A percentile compares a stretch with the other conserved stretches of the same genome.
Evolutionary conservation across 305 asterid genomes (phyloP).

Genomic region (Ruellia speciosa): DNA sequence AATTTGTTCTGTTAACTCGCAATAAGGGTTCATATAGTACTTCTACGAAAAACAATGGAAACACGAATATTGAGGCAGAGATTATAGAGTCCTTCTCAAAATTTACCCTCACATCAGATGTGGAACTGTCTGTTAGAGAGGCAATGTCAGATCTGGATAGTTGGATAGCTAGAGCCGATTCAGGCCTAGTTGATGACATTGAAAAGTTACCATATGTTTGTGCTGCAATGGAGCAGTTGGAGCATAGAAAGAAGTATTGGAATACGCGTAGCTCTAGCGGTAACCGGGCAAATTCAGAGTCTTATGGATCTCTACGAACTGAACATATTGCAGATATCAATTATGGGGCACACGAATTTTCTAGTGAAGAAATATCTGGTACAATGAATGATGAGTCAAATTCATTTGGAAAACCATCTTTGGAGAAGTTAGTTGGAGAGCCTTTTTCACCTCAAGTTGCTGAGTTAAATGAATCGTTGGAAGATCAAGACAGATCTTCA

Average conservation of each 20-base stretch:
- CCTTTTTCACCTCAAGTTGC: slow-evolving; percentile 31
- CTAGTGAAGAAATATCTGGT: slow-evolving; percentile 20
- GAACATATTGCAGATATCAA: slow-evolving; percentile 21
- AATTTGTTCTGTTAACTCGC: slow-evolving; percentile 71
- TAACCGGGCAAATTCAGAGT: slow-evolving; percentile 25
- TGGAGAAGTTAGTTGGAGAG: slow-evolving; percentile 27
- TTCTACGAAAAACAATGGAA: slow-evolving; percentile 45
- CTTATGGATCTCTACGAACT: slow-evolving; percentile 33
- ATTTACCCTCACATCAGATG: slow-evolving; percentile 80
- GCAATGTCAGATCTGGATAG: slow-evolving; percentile 80
- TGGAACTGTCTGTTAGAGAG: slow-evolving; percentile 69
- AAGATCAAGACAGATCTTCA: slow-evolving; percentile 31
- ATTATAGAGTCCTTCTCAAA: slow-evolving; percentile 60
- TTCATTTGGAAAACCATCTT: slow-evolving; percentile 28
- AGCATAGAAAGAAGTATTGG: slow-evolving; percentile 74
- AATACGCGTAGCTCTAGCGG: slow-evolving; percentile 32
- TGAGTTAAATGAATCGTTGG: slow-evolving; percentile 28
- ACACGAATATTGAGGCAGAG: slow-evolving; percentile 29
- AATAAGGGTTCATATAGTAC: slow-evolving; percentile 55
- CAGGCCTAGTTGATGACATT: slow-evolving; percentile 90
- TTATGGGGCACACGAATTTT: slow-evolving; percentile 17
- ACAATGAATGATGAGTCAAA: slow-evolving; percentile 23
- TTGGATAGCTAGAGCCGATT: slow-evolving; percentile 91
- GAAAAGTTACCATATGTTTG: slow-evolving; percentile 88
- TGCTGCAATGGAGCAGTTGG: slow-evolving; percentile 76